Conservation (phyloP, 306 rosid species). For the Begonia loranthoides region DNA sequence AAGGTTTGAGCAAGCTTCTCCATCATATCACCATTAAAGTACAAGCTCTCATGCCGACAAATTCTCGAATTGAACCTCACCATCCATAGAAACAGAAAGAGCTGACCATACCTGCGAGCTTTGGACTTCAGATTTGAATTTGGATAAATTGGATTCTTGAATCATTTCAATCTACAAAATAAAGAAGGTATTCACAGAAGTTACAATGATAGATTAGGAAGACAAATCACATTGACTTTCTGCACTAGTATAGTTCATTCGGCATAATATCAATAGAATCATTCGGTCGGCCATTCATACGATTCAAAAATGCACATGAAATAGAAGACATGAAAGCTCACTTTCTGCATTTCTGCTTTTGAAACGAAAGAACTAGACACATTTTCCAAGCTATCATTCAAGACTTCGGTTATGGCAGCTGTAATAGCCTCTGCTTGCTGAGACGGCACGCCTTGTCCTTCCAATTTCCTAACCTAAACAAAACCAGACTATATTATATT, state of each 20-base stretch:
- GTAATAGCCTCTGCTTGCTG: conserved; percentile 93
- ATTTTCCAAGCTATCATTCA: conserved; percentile 79
- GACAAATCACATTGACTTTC: no score
- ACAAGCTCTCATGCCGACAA: no score
- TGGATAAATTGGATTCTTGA: conserved; percentile 71
- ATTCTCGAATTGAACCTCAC: no score
- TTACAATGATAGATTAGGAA: neutral
- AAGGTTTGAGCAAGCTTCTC: no score
- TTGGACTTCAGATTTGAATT: conserved; percentile 87
- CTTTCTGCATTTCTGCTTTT: conserved; percentile 82
- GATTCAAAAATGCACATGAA: neutral
- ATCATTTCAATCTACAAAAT: conserved; percentile 44
- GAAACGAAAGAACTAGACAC: conserved; percentile 67
- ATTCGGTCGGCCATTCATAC: no score
- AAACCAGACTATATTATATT: conserved; percentile 4
- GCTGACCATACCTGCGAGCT: conserved; percentile 61
- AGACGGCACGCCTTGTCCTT: conserved; percentile 74
- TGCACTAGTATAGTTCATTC: no score
- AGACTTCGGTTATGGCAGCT: conserved; percentile 70
- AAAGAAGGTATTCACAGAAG: neutral
- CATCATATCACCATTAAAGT: no score
- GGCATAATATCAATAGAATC: no score
- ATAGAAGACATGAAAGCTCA: conserved; percentile 13
- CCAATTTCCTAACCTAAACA: conserved; percentile 68
- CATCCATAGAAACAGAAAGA: neutral